Evolutionary conservation across 2,329 filamentous ascomycete genomes (phyloP).

Genomic region (Phialophora tarda): DNA sequence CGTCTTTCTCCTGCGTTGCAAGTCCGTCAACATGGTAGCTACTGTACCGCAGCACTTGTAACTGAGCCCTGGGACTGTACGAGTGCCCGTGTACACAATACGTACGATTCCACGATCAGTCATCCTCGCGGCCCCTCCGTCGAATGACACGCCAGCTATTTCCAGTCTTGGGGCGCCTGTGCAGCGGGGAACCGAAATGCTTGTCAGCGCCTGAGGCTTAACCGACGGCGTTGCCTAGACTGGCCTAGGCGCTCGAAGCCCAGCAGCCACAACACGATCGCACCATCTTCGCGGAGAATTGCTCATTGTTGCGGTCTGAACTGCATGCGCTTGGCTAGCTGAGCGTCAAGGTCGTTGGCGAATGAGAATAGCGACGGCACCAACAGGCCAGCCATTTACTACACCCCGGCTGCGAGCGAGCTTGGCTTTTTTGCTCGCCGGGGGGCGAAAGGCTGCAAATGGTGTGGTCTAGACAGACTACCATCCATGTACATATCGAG

Average conservation of each 20-base stretch:
- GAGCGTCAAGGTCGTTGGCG: not conserved
- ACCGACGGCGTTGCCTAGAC: not conserved
- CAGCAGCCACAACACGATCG: conserved; percentile 5
- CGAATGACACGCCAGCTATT: too few species aligned
- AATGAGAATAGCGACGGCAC: not conserved
- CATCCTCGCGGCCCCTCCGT: too few species aligned
- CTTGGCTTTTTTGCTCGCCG: not conserved
- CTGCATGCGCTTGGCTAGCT: not conserved
- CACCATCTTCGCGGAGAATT: conserved; percentile 14
- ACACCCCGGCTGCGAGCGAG: not conserved
- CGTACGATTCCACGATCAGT: too few species aligned
- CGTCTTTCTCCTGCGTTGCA: too few species aligned
- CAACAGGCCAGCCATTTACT: too few species aligned
- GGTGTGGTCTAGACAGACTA: not conserved
- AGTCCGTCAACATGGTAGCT: too few species aligned
- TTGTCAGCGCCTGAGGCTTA: too few species aligned
- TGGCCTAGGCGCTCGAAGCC: not conserved
- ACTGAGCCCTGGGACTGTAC: too few species aligned
- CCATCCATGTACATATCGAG: not conserved
- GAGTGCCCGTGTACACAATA: too few species aligned
- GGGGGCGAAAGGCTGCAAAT: not conserved
- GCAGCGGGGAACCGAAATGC: too few species aligned
- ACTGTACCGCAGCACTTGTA: too few species aligned
- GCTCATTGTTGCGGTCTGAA: conserved; percentile 2
- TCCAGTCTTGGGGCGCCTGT: too few species aligned